These are phyloP conservation scores for Botrytis fragariae DNA, from an alignment of 2,329 filamentous ascomycete species.

Conservation along the genomic window DNA sequence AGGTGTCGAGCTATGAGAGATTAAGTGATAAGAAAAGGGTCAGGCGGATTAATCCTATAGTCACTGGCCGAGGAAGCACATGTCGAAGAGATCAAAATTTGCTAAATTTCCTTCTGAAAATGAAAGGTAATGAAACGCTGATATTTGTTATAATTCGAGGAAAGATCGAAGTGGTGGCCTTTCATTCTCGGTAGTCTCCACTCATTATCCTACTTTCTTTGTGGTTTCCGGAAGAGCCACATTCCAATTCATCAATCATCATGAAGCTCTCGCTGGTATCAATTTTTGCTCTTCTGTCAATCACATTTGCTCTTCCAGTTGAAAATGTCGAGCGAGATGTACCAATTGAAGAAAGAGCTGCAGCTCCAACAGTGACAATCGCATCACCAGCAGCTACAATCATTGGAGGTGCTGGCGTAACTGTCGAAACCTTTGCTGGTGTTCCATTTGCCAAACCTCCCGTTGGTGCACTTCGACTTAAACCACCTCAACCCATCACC, in stretches of 20 bases:
- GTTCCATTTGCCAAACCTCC: conserved; percentile 75
- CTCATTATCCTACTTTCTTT: not conserved
- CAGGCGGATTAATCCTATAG: not conserved
- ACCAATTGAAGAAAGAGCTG: conserved; percentile 9
- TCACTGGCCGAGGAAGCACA: not conserved
- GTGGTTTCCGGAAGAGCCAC: not conserved
- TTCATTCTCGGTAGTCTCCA: not conserved
- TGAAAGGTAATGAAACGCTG: not conserved
- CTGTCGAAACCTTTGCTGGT: conserved; percentile 64
- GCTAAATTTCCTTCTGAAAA: not conserved
- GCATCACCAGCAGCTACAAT: conserved; percentile 24
- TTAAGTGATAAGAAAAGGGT: not conserved
- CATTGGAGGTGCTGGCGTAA: conserved; percentile 19
- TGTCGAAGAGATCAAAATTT: not conserved
- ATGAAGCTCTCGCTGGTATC: conserved; percentile 16
- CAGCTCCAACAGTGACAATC: conserved; percentile 22
- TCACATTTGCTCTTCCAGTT: not conserved
- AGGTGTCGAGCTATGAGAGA: not conserved
- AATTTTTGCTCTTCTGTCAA: not conserved
- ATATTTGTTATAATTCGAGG: not conserved
- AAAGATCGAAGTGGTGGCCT: not conserved
- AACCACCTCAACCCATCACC: conserved; percentile 62
- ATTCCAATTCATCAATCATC: not conserved
- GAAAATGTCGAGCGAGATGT: not conserved
- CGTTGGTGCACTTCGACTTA: conserved; percentile 62